These are phyloP conservation scores for Erodium trifolium DNA, from an alignment of 441 rosid genomes.

Conservation along the genomic window DNA sequence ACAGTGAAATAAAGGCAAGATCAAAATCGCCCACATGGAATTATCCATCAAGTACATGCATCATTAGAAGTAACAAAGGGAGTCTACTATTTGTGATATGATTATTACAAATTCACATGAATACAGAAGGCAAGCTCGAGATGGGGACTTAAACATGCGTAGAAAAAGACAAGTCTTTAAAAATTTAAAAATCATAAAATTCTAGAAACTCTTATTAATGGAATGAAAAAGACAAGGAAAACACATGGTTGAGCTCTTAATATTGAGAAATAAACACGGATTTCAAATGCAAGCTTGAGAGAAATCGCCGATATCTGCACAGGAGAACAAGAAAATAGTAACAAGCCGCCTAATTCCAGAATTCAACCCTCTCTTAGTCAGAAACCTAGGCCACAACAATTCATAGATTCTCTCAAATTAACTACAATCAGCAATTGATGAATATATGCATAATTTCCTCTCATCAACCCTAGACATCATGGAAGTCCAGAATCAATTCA, in stretches of 20 bases:
- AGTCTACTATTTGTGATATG: not conserved
- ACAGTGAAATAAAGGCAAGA: not conserved
- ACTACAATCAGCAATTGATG: not conserved
- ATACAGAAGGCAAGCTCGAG: not conserved
- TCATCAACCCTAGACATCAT: no score
- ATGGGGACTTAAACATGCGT: not conserved
- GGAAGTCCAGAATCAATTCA: no score
- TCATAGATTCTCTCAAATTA: not conserved
- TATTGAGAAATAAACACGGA: not conserved
- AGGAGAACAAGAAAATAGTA: not conserved
- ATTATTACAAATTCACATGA: no score
- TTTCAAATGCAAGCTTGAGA: not conserved
- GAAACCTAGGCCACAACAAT: not conserved
- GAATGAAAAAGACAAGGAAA: slow-evolving; percentile 3
- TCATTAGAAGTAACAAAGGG: not conserved
- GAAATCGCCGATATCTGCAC: not conserved
- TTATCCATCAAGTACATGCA: not conserved
- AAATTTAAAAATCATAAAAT: not conserved
- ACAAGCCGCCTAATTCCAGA: not conserved
- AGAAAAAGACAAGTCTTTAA: not conserved
- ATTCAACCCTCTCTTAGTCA: not conserved
- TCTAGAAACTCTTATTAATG: not conserved
- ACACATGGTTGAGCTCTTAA: not conserved
- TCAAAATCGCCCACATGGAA: not conserved
- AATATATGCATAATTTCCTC: not conserved